Evolutionary conservation across 139 green algal genomes (phyloP).

Genomic region (Bryopsis sp.): DNA sequence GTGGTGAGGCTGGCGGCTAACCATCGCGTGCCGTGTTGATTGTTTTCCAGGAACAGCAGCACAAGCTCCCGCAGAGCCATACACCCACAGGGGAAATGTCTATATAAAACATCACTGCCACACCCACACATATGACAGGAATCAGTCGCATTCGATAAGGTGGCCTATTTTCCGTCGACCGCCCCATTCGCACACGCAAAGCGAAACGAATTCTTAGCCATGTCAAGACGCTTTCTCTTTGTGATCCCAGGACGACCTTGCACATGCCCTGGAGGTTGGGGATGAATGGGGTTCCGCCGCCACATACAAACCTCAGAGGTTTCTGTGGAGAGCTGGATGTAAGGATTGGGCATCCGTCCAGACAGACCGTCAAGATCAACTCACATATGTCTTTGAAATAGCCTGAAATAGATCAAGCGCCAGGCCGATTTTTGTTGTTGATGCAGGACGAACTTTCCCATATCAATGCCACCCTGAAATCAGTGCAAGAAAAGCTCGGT

Average conservation of each 20-base stretch:
- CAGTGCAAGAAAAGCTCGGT: background rate
- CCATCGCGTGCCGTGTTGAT: too few relatives aligned
- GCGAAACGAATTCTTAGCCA: background rate
- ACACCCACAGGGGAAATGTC: background rate
- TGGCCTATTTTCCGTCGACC: background rate
- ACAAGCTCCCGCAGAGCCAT: too few relatives aligned
- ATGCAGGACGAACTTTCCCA: background rate
- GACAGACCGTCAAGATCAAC: background rate
- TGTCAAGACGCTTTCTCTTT: background rate
- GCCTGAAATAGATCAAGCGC: background rate
- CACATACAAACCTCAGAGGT: background rate
- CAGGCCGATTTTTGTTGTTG: background rate
- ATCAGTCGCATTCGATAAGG: too few relatives aligned
- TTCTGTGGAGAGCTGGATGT: slow-evolving; percentile 7
- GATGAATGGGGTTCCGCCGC: background rate
- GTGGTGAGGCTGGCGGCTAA: too few relatives aligned
- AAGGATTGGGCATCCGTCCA: background rate
- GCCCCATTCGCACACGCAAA: background rate
- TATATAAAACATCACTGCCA: background rate
- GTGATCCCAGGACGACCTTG: background rate
- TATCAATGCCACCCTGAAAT: background rate
- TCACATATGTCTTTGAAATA: background rate
- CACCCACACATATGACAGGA: background rate
- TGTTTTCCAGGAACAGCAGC: too few relatives aligned
- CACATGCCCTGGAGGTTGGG: background rate